Base-by-base conservation (phyloP, 1,284 basidiomycete species). In the Irpex sp. region DNA sequence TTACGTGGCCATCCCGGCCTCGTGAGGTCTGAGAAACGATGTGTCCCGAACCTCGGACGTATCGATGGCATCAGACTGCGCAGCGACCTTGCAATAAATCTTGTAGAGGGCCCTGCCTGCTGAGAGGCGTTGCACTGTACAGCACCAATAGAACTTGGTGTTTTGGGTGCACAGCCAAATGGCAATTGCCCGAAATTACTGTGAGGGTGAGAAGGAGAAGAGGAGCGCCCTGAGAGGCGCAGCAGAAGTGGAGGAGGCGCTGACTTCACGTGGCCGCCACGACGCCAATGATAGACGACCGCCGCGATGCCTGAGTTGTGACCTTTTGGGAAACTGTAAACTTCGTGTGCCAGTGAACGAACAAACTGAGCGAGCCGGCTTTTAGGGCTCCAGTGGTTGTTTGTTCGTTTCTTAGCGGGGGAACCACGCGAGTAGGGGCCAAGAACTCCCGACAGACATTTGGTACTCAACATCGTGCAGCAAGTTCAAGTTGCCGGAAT, bases 201-300 rank as follows among this genome's bases (percentile, higher is more conserved):
- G 31, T 31, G 31, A 31, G 31, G 31, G 31, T 31, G 31, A 3
- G 47, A 48, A 48, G 7, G 47, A 48, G 17, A 48, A 13, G 47
- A 55, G 11, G 52, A 19, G 17, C 52, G 52, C 26, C 15, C 13
- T 55, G 13, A 19, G 13, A 55, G 15, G 15, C 13, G 52, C 52
- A 55, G 52, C 31, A 34, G 31, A 8, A 11, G 56, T 37, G 56
- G 56, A 57, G 34, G 11, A 57, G 40, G 40, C 40, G 40, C 40
- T n/a, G 15, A 5, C 15, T 15, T 48, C 62, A 63, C 58, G 62
- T 59, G 62, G 58, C 36, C 62, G 62, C 62, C 62, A 63, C 62
- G 59, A 63, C 54, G 57, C 9, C 34, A 13, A 54, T 19, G 19
- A 54, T 26, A 17, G 51, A 54, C n/a, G 51, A 26, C 26, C 26